Percentiles rank a stretch among this genome's conserved stretches.
Evolutionary conservation across 345 rosid genomes (phyloP).

Genomic region (Hibiscus tridactylites): DNA sequence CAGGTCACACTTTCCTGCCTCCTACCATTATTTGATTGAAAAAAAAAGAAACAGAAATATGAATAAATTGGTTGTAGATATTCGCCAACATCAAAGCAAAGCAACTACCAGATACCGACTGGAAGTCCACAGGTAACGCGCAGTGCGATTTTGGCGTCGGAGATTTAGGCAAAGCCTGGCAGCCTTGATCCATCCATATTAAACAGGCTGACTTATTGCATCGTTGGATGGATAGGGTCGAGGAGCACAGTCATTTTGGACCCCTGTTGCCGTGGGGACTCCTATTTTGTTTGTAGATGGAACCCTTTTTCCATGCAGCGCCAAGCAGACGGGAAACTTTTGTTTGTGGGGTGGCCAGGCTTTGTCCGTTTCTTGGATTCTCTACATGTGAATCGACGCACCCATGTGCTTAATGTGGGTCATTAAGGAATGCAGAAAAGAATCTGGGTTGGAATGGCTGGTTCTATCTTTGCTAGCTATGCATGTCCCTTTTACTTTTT

Average conservation of each 20-base stretch:
- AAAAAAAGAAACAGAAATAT: neutral
- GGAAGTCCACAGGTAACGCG: constrained; percentile 5
- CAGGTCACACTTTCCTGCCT: neutral
- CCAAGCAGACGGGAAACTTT: neutral
- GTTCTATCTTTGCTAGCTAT: neutral
- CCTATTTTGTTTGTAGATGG: constrained; percentile 16
- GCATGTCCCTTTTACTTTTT: neutral
- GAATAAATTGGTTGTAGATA: neutral
- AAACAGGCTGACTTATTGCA: constrained; percentile 6
- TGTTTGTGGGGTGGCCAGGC: neutral
- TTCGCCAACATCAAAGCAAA: neutral
- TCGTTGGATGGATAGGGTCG: constrained; percentile 29
- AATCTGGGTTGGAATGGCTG: neutral
- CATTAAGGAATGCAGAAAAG: neutral
- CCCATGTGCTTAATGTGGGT: constrained; percentile 15
- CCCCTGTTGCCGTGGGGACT: neutral
- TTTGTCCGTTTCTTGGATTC: constrained; percentile 14
- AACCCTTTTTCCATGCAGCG: neutral
- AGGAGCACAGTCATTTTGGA: constrained; percentile 18
- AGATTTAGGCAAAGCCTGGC: neutral
- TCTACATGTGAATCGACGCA: neutral
- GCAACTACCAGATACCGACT: neutral
- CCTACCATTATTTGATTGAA: neutral
- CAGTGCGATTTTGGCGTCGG: neutral
- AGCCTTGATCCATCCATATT: neutral